phyloP scores from a whole-genome alignment of 306 rosid genomes.

The Cucurbita ficifolia region DNA sequence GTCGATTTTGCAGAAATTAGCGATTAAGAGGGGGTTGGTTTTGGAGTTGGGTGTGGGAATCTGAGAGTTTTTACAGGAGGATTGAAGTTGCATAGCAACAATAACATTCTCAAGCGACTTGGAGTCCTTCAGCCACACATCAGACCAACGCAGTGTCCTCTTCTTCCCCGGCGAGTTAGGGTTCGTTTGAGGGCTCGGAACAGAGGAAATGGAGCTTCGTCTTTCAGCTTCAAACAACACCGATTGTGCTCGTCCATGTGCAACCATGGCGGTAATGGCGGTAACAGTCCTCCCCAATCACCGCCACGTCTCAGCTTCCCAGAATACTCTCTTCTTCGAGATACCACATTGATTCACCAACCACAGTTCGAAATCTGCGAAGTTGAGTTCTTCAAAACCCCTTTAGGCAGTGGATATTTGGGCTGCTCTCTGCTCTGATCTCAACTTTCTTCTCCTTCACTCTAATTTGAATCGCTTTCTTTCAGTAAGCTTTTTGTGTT shows the following conservation, averaged over 20 bases:
- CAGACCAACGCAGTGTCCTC: slow-evolving; percentile 42
- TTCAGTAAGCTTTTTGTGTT: neutral
- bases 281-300: neutral
- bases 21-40: slow-evolving; percentile 14
- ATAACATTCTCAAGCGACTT: slow-evolving; percentile 36
- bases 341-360: neutral
- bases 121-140: slow-evolving; percentile 44
- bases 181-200: slow-evolving; percentile 8
- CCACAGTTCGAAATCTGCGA: neutral
- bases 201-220: slow-evolving; percentile 16
- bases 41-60: slow-evolving; percentile 7
- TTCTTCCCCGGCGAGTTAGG: slow-evolving; percentile 19
- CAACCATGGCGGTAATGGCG: neutral
- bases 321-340: neutral
- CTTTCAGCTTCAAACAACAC: slow-evolving; percentile 35
- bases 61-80: slow-evolving; percentile 16
- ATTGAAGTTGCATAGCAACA: slow-evolving; percentile 48
- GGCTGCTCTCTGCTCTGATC: neutral
- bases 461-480: neutral
- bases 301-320: neutral
- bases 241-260: neutral
- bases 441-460: neutral
- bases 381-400: neutral
- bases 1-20: slow-evolving; percentile 27
- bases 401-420: neutral